A percentile compares a stretch with the other conserved stretches of the same genome.
Evolutionary conservation across 2,329 filamentous ascomycete genomes (phyloP).

Genomic region (Grosmannia clavigera): DNA sequence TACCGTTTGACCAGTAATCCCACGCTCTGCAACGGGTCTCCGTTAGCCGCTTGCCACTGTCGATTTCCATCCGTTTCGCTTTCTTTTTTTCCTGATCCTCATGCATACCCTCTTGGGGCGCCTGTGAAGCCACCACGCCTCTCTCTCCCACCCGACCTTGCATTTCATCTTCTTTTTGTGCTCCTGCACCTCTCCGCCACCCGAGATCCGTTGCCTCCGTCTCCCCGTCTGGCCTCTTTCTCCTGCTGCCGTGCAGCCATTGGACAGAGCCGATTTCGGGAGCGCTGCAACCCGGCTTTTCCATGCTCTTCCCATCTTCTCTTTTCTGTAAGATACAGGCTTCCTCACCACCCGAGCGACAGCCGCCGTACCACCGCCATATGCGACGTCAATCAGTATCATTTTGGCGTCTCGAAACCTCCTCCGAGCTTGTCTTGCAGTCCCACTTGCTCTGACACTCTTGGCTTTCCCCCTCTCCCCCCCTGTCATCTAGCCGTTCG

Average conservation of each 20-base stretch:
- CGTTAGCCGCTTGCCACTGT: background rate
- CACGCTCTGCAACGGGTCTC: background rate
- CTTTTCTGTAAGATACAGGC: background rate
- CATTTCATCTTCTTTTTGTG: background rate
- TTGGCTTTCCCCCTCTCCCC: background rate
- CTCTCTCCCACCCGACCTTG: background rate
- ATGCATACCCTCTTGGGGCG: background rate
- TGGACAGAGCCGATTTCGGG: background rate
- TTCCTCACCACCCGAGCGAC: background rate
- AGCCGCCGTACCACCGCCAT: slow-evolving; percentile 16
- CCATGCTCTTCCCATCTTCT: background rate
- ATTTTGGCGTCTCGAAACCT: slow-evolving; percentile 28
- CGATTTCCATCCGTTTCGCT: background rate
- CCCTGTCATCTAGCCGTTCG: background rate
- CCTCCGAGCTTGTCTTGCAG: slow-evolving; percentile 19
- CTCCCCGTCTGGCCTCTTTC: background rate
- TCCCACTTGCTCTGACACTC: slow-evolving; percentile 22
- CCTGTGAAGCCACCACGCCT: background rate
- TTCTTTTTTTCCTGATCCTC: background rate
- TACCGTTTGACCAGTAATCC: background rate
- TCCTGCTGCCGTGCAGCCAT: background rate
- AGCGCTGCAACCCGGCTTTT: background rate
- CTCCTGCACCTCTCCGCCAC: background rate
- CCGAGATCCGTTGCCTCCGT: background rate
- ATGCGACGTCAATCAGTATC: slow-evolving; percentile 38